Evolutionary conservation across 352 stramenopile species (phyloP).

Genomic region (Phytopythium boreale): DNA sequence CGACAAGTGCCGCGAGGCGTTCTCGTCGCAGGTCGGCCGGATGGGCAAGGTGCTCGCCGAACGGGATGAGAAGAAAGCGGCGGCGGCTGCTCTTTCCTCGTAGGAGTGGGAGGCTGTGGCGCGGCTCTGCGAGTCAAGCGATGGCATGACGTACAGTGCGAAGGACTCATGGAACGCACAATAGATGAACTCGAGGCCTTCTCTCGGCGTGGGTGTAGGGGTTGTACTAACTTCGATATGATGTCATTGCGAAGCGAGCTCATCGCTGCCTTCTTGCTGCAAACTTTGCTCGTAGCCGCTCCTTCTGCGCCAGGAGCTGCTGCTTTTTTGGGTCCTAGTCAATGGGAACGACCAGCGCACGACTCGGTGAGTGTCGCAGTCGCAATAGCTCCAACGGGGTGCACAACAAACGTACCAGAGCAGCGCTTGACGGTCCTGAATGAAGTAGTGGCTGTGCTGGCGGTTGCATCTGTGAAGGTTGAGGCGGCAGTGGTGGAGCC

Average conservation of each 20-base stretch:
- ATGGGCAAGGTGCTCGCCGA: slow-evolving; percentile 79
- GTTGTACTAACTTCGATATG: neutral
- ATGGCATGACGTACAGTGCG: neutral
- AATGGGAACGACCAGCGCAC: neutral
- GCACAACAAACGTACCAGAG: neutral
- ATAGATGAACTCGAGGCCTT: neutral
- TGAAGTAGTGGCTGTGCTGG: neutral
- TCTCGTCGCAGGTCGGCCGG: slow-evolving; percentile 78
- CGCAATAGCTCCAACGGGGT: neutral
- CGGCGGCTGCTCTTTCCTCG: slow-evolving; percentile 23
- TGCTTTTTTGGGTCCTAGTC: slow-evolving; percentile 51
- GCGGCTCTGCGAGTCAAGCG: neutral
- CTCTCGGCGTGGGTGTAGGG: neutral
- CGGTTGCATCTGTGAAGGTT: no score
- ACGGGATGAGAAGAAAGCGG: slow-evolving; percentile 44
- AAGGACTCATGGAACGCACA: neutral
- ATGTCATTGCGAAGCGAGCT: neutral
- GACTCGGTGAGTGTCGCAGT: neutral
- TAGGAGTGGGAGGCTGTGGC: neutral
- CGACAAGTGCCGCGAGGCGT: slow-evolving; percentile 86
- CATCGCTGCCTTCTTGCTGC: slow-evolving; percentile 24
- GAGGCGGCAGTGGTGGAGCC: neutral
- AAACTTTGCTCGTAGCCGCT: slow-evolving; percentile 63
- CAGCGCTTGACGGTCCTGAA: neutral
- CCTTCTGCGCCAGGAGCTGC: slow-evolving; percentile 57